Conservation (phyloP, 2,329 filamentous ascomycete genomes). For the Ceratocystis diversiconidia region DNA sequence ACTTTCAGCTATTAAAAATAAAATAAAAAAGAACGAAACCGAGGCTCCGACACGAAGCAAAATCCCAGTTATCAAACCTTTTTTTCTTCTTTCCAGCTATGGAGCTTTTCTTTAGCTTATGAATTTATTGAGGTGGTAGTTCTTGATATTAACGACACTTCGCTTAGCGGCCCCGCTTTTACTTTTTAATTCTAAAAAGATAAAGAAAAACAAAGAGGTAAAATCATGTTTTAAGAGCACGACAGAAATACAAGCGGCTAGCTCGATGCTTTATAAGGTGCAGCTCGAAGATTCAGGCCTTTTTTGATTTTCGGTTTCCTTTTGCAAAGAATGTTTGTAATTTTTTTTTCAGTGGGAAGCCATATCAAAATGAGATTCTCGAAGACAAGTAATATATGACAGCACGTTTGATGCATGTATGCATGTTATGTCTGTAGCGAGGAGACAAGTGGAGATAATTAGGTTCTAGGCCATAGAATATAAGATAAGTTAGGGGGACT, state of each 20-base stretch:
- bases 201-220: neutral
- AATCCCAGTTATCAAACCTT: too few species aligned
- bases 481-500: too few species aligned
- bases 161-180: neutral
- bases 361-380: neutral
- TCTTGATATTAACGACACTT: neutral
- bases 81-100: too few species aligned
- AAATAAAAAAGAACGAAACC: neutral
- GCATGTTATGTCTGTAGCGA: too few species aligned
- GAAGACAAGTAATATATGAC: neutral
- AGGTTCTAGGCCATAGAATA: too few species aligned
- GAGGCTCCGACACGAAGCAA: neutral
- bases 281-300: too few species aligned
- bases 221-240: too few species aligned
- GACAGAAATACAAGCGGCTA: neutral
- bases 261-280: neutral
- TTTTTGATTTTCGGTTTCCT: neutral
- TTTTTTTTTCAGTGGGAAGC: neutral
- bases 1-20: neutral
- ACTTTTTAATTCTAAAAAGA: neutral
- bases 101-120: too few species aligned
- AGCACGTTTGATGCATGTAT: too few species aligned
- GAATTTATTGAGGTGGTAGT: neutral
- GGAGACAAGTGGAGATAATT: too few species aligned
- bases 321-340: neutral